Conservation (phyloP, 192 early-diverging fungal genomes). For the Entomortierella lignicola region DNA sequence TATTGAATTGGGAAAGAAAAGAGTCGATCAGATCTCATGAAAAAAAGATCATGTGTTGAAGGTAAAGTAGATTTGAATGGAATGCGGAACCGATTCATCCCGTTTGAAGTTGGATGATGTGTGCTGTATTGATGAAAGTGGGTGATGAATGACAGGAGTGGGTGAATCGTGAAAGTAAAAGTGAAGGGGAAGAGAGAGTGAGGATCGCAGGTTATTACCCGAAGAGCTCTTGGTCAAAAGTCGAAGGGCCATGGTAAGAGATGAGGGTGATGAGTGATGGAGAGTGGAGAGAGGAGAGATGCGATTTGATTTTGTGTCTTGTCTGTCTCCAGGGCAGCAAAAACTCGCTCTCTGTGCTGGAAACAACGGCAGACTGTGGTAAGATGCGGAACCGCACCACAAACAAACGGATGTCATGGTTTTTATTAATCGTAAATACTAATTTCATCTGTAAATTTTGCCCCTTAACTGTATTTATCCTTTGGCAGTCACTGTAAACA, state of each 20-base stretch:
- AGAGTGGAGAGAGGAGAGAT: slow-evolving; percentile 23
- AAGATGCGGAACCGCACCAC: slow-evolving; percentile 2
- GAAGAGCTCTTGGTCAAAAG: slow-evolving; percentile 59
- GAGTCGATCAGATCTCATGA: background rate
- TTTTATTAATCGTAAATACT: no score
- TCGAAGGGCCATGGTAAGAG: slow-evolving; percentile 50
- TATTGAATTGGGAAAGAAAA: background rate
- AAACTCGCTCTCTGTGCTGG: background rate
- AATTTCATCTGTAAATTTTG: background rate
- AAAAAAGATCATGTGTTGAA: background rate
- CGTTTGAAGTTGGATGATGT: no score
- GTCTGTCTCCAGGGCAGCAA: slow-evolving; percentile 7
- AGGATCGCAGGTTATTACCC: slow-evolving; percentile 20
- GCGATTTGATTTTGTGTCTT: background rate
- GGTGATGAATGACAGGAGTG: background rate
- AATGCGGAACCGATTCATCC: no score
- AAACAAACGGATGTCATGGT: no score
- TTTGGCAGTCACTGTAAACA: slow-evolving; percentile 19
- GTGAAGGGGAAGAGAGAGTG: background rate
- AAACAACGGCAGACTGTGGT: background rate
- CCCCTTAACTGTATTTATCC: background rate
- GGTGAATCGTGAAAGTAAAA: background rate
- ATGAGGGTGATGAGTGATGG: slow-evolving; percentile 24
- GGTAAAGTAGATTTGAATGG: no score
- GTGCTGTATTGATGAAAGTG: background rate